Evolutionary conservation across 1,284 basidiomycete species (phyloP).

Genomic region (Fereydounia khargensis): DNA sequence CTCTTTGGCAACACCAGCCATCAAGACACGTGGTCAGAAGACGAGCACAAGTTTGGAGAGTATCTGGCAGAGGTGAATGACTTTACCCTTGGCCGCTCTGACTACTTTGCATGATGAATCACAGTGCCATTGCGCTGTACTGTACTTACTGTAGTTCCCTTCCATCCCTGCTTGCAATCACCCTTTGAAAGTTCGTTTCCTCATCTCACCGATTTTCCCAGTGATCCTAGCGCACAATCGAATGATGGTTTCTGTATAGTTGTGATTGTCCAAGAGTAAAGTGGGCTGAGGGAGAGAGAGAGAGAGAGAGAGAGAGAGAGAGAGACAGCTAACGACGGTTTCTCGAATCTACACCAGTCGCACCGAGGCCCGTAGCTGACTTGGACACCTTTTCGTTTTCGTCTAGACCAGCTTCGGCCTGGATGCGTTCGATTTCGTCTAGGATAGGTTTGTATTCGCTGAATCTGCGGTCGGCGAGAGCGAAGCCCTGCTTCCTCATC

Average conservation of each 20-base stretch:
- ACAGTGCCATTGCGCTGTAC: not conserved
- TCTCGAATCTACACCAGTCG: slow-evolving; percentile 30
- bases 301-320: not conserved
- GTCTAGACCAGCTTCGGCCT: slow-evolving; percentile 80
- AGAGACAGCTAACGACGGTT: slow-evolving; percentile 14
- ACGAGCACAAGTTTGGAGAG: slow-evolving; percentile 82
- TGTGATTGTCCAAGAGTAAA: too few species aligned
- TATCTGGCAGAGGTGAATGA: slow-evolving; percentile 49
- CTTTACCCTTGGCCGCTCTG: slow-evolving; percentile 49
- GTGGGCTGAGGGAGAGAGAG: too few species aligned
- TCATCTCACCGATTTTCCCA: too few species aligned
- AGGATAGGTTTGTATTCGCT: slow-evolving; percentile 54
- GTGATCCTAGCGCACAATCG: too few species aligned
- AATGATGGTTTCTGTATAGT: too few species aligned
- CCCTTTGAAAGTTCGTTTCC: too few species aligned
- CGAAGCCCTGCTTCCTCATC: slow-evolving; percentile 68
- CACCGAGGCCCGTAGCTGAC: slow-evolving; percentile 26
- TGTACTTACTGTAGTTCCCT: slow-evolving; percentile 5
- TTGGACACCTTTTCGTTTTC: slow-evolving; percentile 67
- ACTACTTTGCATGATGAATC: slow-evolving; percentile 46
- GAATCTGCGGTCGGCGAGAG: slow-evolving; percentile 46
- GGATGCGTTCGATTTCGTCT: slow-evolving; percentile 71
- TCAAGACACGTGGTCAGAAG: slow-evolving; percentile 81
- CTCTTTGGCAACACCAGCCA: slow-evolving; percentile 21
- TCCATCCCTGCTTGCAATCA: not conserved